These are phyloP conservation scores for Sporobolomyces pararoseus DNA, from an alignment of 768 basidiomycete species.

Conservation along the genomic window DNA sequence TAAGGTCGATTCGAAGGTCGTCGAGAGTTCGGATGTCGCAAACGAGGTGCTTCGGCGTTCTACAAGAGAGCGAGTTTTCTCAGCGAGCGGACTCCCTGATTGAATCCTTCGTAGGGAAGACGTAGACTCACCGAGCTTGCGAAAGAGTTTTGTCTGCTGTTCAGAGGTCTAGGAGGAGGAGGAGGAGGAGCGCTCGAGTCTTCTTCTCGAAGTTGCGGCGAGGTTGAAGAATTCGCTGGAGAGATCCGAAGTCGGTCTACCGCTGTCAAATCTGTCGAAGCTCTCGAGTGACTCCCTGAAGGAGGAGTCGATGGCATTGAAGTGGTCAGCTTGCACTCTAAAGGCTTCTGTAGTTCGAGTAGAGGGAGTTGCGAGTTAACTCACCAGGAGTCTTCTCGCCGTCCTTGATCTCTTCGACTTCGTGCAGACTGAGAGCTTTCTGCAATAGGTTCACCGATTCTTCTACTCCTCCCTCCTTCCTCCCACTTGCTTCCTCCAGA, in stretches of 20 bases:
- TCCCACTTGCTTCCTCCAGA: neutral
- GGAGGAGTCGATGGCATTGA: neutral
- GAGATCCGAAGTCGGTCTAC: conserved; percentile 1
- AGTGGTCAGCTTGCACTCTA: no score
- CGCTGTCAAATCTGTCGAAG: conserved; percentile 9
- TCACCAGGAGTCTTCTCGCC: conserved; percentile 7
- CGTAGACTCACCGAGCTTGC: neutral
- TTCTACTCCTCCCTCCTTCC: neutral
- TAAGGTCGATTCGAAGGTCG: neutral
- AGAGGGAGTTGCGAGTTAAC: neutral
- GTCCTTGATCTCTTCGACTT: conserved; percentile 3
- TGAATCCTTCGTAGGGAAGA: no score
- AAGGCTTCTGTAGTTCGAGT: no score
- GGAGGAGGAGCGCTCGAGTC: neutral
- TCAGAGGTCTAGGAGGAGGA: neutral
- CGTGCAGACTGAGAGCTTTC: conserved; percentile 12
- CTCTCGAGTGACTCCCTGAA: conserved; percentile 8
- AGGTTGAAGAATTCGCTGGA: neutral
- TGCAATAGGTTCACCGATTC: conserved; percentile 5
- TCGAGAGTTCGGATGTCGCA: neutral
- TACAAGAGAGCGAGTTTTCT: neutral
- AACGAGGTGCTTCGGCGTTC: conserved; percentile 2
- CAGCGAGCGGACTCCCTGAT: neutral
- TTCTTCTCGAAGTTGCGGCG: neutral
- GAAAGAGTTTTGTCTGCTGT: neutral